These are phyloP conservation scores for Funneliformis mosseae DNA, from an alignment of 192 early-diverging fungal genomes.

Conservation along the genomic window DNA sequence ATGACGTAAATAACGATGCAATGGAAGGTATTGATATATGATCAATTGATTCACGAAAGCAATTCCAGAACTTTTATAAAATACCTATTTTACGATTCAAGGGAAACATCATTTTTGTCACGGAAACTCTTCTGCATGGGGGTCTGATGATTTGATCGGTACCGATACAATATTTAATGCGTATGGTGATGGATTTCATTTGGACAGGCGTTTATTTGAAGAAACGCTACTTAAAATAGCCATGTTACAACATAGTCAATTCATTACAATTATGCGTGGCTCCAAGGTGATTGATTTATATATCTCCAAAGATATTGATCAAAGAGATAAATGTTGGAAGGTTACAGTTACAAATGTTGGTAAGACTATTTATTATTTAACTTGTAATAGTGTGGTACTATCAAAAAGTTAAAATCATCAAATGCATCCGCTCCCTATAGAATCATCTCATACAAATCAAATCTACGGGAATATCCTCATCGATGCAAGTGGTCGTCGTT, in stretches of 20 bases:
- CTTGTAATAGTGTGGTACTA: no score
- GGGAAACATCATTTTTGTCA: slow-evolving; percentile 28
- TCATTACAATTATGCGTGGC: slow-evolving; percentile 22
- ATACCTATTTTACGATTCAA: not conserved
- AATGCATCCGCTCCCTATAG: not conserved
- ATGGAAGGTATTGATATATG: slow-evolving; percentile 18
- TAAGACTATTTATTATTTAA: no score
- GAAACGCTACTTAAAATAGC: slow-evolving; percentile 27
- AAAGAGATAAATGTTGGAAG: slow-evolving; percentile 15
- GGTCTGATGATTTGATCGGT: slow-evolving; percentile 14
- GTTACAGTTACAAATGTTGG: slow-evolving; percentile 20
- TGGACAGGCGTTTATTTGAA: slow-evolving; percentile 16
- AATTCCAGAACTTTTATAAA: no score
- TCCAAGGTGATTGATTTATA: slow-evolving; percentile 2
- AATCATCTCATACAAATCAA: not conserved
- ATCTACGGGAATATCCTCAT: slow-evolving; percentile 22
- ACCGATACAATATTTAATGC: slow-evolving; percentile 1
- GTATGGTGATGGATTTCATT: slow-evolving; percentile 31
- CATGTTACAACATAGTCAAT: not conserved
- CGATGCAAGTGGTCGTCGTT: slow-evolving; percentile 32
- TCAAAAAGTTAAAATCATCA: not conserved
- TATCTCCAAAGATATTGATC: not conserved
- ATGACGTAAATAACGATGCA: slow-evolving; percentile 12
- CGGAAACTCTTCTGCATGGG: slow-evolving; percentile 22
- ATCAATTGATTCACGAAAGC: no score